Conservation (phyloP, 148 eudicot genomes). For the Amaranthus cruentus region DNA sequence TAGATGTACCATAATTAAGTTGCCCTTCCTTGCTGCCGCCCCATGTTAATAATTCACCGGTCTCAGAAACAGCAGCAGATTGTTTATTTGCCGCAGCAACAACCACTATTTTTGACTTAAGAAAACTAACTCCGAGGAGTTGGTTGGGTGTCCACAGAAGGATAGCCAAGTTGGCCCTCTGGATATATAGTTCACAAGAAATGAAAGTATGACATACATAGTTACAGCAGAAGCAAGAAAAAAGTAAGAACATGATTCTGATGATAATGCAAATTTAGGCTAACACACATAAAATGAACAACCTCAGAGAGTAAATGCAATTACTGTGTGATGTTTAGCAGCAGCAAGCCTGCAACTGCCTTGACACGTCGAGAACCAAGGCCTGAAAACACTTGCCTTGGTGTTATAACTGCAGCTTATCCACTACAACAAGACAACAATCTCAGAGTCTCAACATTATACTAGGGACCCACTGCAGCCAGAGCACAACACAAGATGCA, state of each 20-base stretch:
- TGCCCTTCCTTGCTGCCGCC: constrained; percentile 98
- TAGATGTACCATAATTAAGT: constrained; percentile 97
- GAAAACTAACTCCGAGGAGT: constrained; percentile 85
- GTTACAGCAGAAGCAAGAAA: not conserved
- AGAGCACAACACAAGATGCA: not conserved
- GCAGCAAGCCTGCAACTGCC: constrained; percentile 60
- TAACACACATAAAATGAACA: not conserved
- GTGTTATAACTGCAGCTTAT: constrained; percentile 97
- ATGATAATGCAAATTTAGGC: not conserved
- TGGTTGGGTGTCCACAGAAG: constrained; percentile 93
- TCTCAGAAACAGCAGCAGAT: constrained; percentile 84
- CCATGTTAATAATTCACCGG: constrained; percentile 94
- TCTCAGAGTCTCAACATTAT: constrained; percentile 11
- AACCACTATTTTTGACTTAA: constrained; percentile 73
- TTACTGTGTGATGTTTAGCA: constrained; percentile 94
- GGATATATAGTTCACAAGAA: constrained; percentile 15
- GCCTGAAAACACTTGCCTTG: constrained; percentile 79
- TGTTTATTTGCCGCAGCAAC: constrained; percentile 98
- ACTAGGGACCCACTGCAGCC: not conserved
- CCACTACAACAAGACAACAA: constrained; percentile 56
- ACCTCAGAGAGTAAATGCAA: constrained; percentile 1
- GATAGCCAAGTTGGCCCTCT: constrained; percentile 99
- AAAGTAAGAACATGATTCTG: too few species aligned
- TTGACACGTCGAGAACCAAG: constrained; percentile 86
- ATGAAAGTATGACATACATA: not conserved